Percentiles rank a stretch among this genome's conserved stretches.
These are phyloP conservation scores for Nicotiana undulata DNA, from an alignment of 257 asterid species.

Conservation along the genomic window DNA sequence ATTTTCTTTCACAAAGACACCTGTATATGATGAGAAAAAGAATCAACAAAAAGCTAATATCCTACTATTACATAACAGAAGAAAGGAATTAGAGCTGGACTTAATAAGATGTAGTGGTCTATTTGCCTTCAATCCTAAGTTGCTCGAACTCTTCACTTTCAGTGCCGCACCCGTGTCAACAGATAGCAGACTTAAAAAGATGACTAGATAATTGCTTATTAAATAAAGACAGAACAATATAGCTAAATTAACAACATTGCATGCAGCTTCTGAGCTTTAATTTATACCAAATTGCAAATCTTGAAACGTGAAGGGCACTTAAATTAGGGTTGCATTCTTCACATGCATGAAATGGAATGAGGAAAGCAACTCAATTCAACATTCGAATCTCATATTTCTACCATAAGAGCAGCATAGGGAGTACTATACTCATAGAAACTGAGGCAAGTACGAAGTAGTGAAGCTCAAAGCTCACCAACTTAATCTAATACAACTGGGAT, in stretches of 20 bases:
- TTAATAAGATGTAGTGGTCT: neutral
- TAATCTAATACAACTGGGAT: neutral
- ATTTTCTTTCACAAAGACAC: constrained; percentile 62
- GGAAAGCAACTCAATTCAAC: neutral
- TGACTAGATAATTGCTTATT: neutral
- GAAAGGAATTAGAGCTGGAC: neutral
- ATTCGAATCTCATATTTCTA: too few species aligned
- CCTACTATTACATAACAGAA: neutral
- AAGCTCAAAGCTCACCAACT: neutral
- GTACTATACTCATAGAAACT: too few species aligned
- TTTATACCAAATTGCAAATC: neutral
- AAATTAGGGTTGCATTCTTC: neutral
- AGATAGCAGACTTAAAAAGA: neutral
- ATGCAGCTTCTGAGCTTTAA: neutral
- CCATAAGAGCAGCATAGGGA: neutral
- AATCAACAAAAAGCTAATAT: neutral
- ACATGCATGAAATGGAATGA: neutral
- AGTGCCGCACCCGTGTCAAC: too few species aligned
- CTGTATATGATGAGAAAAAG: constrained; percentile 23
- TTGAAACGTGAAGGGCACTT: neutral
- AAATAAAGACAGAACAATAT: neutral
- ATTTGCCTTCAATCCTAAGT: neutral
- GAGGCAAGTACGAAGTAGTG: neutral
- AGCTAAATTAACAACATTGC: neutral
- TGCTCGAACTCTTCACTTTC: too few species aligned